Percentiles rank a stretch among this genome's conserved stretches.
Conservation (phyloP, 1,284 basidiomycete species). For the Puccinia novopanici region DNA sequence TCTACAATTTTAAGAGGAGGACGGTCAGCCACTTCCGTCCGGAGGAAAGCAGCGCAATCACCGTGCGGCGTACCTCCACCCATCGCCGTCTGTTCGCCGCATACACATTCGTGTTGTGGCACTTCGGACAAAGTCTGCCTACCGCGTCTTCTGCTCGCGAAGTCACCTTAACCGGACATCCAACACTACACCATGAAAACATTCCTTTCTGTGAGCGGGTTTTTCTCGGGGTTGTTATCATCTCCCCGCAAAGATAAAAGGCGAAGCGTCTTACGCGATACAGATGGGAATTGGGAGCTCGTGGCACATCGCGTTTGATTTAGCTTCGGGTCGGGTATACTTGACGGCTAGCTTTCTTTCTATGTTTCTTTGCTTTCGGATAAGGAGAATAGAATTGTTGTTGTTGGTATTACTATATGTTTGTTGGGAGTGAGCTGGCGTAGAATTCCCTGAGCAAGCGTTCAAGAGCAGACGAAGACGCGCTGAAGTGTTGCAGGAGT, state of each 20-base stretch:
- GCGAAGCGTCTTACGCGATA: neutral
- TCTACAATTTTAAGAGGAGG: constrained; percentile 1
- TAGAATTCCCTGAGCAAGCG: no score
- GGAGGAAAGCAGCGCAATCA: neutral
- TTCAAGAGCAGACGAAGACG: no score
- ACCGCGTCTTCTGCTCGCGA: neutral
- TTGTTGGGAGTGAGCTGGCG: no score
- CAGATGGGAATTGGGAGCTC: neutral
- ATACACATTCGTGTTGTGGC: constrained; percentile 33
- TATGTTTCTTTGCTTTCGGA: no score
- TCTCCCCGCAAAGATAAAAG: neutral
- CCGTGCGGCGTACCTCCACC: constrained; percentile 16
- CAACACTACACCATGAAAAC: neutral
- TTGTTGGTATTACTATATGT: no score
- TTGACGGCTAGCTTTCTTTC: no score
- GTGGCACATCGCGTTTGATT: neutral
- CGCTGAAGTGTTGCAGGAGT: no score
- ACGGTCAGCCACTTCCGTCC: neutral
- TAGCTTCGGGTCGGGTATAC: neutral
- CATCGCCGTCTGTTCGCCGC: constrained; percentile 25
- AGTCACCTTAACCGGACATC: constrained; percentile 41
- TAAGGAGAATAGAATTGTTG: no score
- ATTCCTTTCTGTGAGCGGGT: neutral
- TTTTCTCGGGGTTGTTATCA: neutral
- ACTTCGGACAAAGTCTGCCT: constrained; percentile 19